Base-by-base conservation (phyloP, 139 green algal species). In the Coelastrella sp. region DNA sequence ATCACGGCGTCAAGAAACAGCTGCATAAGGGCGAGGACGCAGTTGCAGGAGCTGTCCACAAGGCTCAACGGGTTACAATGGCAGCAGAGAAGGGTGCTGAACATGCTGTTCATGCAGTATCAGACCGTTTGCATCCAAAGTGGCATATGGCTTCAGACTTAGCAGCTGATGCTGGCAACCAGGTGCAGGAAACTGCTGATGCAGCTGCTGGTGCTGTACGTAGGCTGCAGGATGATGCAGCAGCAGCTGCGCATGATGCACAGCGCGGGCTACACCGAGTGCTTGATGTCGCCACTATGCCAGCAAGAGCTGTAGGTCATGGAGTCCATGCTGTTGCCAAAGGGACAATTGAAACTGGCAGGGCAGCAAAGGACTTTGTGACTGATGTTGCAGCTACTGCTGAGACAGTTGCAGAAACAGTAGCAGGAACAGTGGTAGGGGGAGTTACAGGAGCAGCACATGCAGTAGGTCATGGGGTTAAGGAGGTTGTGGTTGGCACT, bases 11-110 rank as follows among this genome's bases (percentile, higher is more conserved):
- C 35, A 34, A 53, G 66, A 51, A 15, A 35, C 35, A 53, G 66
- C 66, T 75, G 66, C 66, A 60, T 3, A 51, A 60, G 34, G 45
- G 43, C 23, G 50, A 38, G 30, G 34, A 71, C 4, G 25, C 30
- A 82, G 34, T 73, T 84, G 81, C 75, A 86, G 81, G 4, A 86
- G 15, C 38, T 79, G 81, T 11, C 23, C 66, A 86, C 37, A 69
- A 85, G 27, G 86, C 81, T 34, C 17, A 77, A 8, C 74, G 88
- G 4, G 86, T 81, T 40, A 30, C 37, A 23, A 38, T 38, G 35
- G 37, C 38, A 6, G 27, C 27, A 32, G 53, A 71, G 27, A 30
- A 35, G 30, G 59, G 23, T 67, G 59, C 68, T 23, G 38, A 25
- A 35, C 41, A 79, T 63, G 71, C 25, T 45, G 71, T 43, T 8